A percentile compares a stretch with the other conserved stretches of the same genome.
Evolutionary conservation across 75 land plant species (phyloP).

Genomic region (Chamaecyparis obtusa): DNA sequence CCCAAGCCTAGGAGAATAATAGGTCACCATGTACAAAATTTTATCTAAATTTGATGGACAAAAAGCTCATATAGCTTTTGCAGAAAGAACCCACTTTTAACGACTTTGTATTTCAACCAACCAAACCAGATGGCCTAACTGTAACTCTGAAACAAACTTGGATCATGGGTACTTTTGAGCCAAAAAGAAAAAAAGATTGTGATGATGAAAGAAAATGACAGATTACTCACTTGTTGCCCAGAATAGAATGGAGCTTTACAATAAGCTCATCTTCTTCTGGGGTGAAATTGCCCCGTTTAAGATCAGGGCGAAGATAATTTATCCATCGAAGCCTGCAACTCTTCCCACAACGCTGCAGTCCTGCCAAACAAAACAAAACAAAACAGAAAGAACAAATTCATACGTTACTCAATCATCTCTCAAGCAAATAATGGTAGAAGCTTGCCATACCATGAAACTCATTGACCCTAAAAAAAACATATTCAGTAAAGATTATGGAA

Average conservation of each 20-base stretch:
- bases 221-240: slow-evolving; percentile 19
- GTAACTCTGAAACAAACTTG: neutral
- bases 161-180: no score
- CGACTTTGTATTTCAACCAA: neutral
- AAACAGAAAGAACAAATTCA: neutral
- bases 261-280: slow-evolving; percentile 18
- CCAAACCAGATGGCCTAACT: neutral
- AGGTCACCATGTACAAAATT: neutral
- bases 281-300: slow-evolving; percentile 16
- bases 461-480: no score
- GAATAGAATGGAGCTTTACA: slow-evolving; percentile 24
- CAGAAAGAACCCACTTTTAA: neutral
- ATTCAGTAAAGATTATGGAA: neutral
- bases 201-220: neutral
- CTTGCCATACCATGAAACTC: neutral
- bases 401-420: neutral
- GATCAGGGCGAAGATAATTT: slow-evolving; percentile 26
- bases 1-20: neutral
- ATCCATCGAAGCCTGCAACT: slow-evolving; percentile 27
- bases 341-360: slow-evolving; percentile 19
- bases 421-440: neutral
- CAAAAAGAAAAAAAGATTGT: neutral
- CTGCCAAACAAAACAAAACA: neutral
- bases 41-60: neutral
- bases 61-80: neutral